phyloP scores from a whole-genome alignment of 2,329 filamentous ascomycete genomes.

The Tricladium varicosporioides region DNA sequence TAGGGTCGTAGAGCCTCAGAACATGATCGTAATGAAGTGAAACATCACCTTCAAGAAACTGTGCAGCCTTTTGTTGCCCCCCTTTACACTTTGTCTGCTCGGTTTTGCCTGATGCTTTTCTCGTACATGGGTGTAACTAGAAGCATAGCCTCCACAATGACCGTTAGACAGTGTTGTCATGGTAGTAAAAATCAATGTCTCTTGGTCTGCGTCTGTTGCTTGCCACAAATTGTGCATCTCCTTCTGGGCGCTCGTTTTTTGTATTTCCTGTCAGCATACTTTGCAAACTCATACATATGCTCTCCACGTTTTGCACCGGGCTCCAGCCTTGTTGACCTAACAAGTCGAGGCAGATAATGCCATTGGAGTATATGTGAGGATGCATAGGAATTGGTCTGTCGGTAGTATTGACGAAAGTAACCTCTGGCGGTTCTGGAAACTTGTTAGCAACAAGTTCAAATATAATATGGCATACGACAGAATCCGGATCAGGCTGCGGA shows the following conservation, averaged over 20 bases:
- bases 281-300: conserved; percentile 94
- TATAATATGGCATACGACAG: not conserved
- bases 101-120: not conserved
- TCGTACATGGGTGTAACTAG: not conserved
- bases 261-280: conserved; percentile 97
- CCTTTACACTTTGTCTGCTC: not conserved
- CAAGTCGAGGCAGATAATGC: conserved; percentile 95
- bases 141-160: not conserved
- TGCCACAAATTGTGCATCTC: conserved; percentile 85
- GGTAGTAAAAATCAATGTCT: conserved; percentile 92
- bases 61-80: too few relatives aligned
- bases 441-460: not conserved
- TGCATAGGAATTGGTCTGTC: conserved; percentile 82
- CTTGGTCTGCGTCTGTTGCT: conserved; percentile 75
- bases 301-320: conserved; percentile 95
- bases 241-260: conserved; percentile 85
- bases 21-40: not conserved
- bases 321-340: conserved; percentile 89
- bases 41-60: too few relatives aligned
- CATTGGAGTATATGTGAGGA: conserved; percentile 95
- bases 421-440: conserved; percentile 81
- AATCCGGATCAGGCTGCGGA: not conserved
- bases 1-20: not conserved
- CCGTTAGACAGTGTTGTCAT: conserved; percentile 73
- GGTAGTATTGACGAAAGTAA: conserved; percentile 72